Percentiles rank a stretch among this genome's conserved stretches.
These are phyloP conservation scores for Phytophthora pistaciae DNA, from an alignment of 352 stramenopile species.

Conservation along the genomic window DNA sequence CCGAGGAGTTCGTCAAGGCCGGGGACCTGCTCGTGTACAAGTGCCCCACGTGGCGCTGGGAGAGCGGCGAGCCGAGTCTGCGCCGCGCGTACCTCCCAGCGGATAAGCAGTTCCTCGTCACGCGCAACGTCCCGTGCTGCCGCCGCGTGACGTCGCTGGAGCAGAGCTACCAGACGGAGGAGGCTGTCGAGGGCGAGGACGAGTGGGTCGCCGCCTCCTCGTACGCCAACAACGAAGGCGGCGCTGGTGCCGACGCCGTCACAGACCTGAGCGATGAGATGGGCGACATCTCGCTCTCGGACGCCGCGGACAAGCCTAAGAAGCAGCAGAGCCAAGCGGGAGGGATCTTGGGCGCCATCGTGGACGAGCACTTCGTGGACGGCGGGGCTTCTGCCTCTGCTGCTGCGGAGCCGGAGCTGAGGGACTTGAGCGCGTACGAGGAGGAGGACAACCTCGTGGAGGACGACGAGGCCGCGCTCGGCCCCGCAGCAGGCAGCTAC, in stretches of 20 bases:
- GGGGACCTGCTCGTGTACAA: constrained; percentile 97
- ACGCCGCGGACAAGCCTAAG: constrained; percentile 37
- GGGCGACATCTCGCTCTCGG: constrained; percentile 66
- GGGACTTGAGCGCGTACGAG: constrained; percentile 76
- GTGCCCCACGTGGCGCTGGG: constrained; percentile 97
- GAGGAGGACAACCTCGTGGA: constrained; percentile 84
- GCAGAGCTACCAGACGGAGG: constrained; percentile 77
- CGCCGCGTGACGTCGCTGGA: constrained; percentile 82
- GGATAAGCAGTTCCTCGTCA: constrained; percentile 92
- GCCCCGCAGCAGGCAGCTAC: constrained; percentile 41
- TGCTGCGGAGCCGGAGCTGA: constrained; percentile 31
- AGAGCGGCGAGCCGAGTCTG: constrained; percentile 70
- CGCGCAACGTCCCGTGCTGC: constrained; percentile 90
- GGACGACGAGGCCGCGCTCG: constrained; percentile 68
- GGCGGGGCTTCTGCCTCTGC: not conserved
- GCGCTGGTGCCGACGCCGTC: constrained; percentile 20
- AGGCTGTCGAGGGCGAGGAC: constrained; percentile 82
- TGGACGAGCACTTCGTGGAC: constrained; percentile 74
- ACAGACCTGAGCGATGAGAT: constrained; percentile 66
- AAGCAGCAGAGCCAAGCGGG: not conserved
- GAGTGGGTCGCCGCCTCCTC: constrained; percentile 93
- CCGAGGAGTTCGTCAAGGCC: constrained; percentile 96
- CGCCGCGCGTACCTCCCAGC: constrained; percentile 75
- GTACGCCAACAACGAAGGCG: constrained; percentile 53
- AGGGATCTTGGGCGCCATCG: constrained; percentile 72